These are phyloP conservation scores for Apiospora kogelbergensis DNA, from an alignment of 2,329 filamentous ascomycete species.

Conservation along the genomic window DNA sequence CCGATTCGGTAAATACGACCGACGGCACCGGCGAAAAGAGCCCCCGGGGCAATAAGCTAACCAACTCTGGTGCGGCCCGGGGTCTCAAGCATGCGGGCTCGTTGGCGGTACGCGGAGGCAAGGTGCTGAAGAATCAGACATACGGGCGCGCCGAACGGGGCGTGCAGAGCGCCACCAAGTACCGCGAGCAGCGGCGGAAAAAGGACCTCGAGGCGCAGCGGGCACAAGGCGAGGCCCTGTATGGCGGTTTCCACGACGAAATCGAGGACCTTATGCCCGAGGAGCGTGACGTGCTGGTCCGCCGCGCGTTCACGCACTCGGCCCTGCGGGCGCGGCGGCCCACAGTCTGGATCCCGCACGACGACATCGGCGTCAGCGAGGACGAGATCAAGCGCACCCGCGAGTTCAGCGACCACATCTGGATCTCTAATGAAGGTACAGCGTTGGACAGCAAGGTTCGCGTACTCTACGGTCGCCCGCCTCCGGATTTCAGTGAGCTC, in stretches of 20 bases:
- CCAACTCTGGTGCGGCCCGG: constrained; percentile 41
- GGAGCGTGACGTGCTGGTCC: constrained; percentile 81
- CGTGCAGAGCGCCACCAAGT: constrained; percentile 45
- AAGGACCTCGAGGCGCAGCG: constrained; percentile 72
- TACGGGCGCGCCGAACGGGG: constrained; percentile 41
- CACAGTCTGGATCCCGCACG: constrained; percentile 89
- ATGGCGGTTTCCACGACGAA: constrained; percentile 85
- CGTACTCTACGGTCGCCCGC: constrained; percentile 81
- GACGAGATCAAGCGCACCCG: constrained; percentile 84
- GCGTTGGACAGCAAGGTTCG: constrained; percentile 80
- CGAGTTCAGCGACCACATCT: constrained; percentile 75
- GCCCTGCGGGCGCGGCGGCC: constrained; percentile 83
- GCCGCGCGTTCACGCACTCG: constrained; percentile 86
- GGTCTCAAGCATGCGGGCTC: constrained; percentile 48
- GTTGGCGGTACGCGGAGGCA: constrained; percentile 49
- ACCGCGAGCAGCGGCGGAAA: constrained; percentile 47
- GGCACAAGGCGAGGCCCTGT: constrained; percentile 77
- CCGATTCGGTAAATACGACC: background rate
- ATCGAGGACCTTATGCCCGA: constrained; percentile 91
- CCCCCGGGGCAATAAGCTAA: constrained; percentile 25
- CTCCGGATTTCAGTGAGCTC: constrained; percentile 85
- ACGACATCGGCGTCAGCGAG: constrained; percentile 86
- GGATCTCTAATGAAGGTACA: constrained; percentile 93
- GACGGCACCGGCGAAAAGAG: constrained; percentile 33
- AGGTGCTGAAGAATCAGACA: constrained; percentile 47